Conservation (phyloP, 805 yeast species). For the Hagleromyces aurorensis region DNA sequence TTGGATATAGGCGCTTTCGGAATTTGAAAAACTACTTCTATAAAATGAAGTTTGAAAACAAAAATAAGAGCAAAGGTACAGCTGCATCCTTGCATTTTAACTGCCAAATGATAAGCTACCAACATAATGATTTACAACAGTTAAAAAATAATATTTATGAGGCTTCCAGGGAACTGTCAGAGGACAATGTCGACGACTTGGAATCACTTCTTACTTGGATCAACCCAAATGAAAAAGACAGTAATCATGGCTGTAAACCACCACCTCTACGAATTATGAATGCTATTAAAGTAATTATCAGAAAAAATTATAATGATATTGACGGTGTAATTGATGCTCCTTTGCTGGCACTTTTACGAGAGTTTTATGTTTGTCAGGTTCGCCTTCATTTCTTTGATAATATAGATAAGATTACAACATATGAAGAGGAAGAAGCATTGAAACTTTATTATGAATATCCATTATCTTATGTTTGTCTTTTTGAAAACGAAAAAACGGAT, state of each 20-base stretch:
- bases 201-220: slow-evolving; percentile 22
- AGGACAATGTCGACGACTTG: slow-evolving; percentile 17
- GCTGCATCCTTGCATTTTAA: background rate
- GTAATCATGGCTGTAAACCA: slow-evolving; percentile 22
- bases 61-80: background rate
- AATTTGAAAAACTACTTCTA: too few relatives aligned
- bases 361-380: slow-evolving; percentile 18
- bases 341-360: slow-evolving; percentile 9
- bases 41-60: too few relatives aligned
- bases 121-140: slow-evolving; percentile 3
- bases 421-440: slow-evolving; percentile 17
- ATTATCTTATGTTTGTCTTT: slow-evolving; percentile 11
- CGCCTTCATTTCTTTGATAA: slow-evolving; percentile 19
- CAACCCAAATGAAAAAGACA: slow-evolving; percentile 19
- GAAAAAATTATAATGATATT: slow-evolving; percentile 5
- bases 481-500: slow-evolving; percentile 7
- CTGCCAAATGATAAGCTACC: slow-evolving; percentile 4
- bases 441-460: slow-evolving; percentile 23
- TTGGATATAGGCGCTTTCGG: too few relatives aligned
- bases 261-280: slow-evolving; percentile 21
- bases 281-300: slow-evolving; percentile 9
- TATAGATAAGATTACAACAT: slow-evolving; percentile 10
- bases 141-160: slow-evolving; percentile 3
- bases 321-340: slow-evolving; percentile 4
- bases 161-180: slow-evolving; percentile 4